Evolutionary conservation across 2,329 filamentous ascomycete genomes (phyloP).

Genomic region (Diplodia sapinea): DNA sequence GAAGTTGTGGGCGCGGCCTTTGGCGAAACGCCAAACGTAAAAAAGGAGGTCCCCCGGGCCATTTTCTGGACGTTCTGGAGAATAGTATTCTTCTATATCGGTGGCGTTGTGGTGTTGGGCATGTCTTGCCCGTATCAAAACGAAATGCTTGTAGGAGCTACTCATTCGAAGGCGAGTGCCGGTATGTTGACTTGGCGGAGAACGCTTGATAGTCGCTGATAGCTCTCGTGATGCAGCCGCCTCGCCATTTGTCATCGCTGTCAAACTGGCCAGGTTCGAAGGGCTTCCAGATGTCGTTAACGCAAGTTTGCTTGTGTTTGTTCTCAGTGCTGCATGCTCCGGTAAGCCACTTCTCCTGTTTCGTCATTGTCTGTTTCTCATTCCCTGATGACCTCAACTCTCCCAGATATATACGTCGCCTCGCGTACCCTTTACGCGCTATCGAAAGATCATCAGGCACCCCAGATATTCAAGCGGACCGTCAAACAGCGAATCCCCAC

Average conservation of each 20-base stretch:
- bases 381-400: background rate
- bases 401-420: constrained; percentile 44
- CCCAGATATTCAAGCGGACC: constrained; percentile 44
- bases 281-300: constrained; percentile 69
- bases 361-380: background rate
- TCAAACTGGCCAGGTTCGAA: constrained; percentile 51
- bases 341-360: background rate
- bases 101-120: constrained; percentile 68
- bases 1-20: constrained; percentile 79
- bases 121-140: constrained; percentile 71
- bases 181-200: background rate
- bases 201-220: constrained; percentile 39
- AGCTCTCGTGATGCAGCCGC: constrained; percentile 59
- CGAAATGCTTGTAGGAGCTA: constrained; percentile 52
- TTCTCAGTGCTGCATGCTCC: constrained; percentile 69
- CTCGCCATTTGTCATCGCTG: constrained; percentile 62
- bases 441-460: constrained; percentile 52
- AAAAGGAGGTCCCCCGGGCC: constrained; percentile 72
- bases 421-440: constrained; percentile 52
- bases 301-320: constrained; percentile 76
- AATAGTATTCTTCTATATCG: constrained; percentile 71
- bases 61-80: constrained; percentile 78
- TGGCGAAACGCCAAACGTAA: constrained; percentile 74
- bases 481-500: constrained; percentile 34
- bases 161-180: constrained; percentile 15